A percentile compares a stretch with the other conserved stretches of the same genome.
These are phyloP conservation scores for Cladobotryum protrusum DNA, from an alignment of 2,329 filamentous ascomycete species.

Conservation along the genomic window DNA sequence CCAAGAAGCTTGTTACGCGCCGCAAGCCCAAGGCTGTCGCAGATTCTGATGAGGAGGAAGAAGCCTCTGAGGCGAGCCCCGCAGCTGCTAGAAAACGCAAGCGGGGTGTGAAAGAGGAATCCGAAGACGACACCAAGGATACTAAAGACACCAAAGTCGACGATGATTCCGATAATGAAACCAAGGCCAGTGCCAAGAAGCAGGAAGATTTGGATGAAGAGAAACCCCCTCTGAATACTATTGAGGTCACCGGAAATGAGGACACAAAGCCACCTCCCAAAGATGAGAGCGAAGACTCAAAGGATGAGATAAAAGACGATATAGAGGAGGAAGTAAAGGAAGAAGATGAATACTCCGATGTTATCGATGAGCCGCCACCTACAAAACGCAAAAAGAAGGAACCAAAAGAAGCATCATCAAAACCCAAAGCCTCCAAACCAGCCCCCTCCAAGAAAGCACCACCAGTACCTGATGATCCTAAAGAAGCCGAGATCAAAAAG, in stretches of 20 bases:
- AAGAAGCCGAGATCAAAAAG: constrained; percentile 78
- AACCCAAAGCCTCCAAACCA: constrained; percentile 23
- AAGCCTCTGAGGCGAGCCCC: constrained; percentile 1
- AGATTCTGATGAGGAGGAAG: constrained; percentile 4
- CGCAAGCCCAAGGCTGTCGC: not conserved
- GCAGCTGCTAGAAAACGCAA: constrained; percentile 11
- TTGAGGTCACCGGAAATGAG: constrained; percentile 2
- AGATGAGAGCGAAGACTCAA: not conserved
- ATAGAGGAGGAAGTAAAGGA: constrained; percentile 21
- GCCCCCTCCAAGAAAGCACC: constrained; percentile 23
- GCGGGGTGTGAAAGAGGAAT: constrained; percentile 10
- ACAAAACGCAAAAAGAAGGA: constrained; percentile 53
- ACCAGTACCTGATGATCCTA: constrained; percentile 42
- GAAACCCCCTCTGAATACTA: constrained; percentile 1
- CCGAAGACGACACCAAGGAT: constrained; percentile 11
- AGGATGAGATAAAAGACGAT: constrained; percentile 3
- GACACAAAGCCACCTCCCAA: constrained; percentile 10
- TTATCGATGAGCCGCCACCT: constrained; percentile 66
- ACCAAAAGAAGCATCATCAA: constrained; percentile 21
- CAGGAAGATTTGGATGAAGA: constrained; percentile 10
- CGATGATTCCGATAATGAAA: not conserved
- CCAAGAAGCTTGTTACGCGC: not conserved
- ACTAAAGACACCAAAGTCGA: not conserved
- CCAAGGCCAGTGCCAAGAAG: not conserved
- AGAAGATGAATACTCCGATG: constrained; percentile 37